Evolutionary conservation across 441 rosid genomes (phyloP).

Genomic region (Populus hybrid): DNA sequence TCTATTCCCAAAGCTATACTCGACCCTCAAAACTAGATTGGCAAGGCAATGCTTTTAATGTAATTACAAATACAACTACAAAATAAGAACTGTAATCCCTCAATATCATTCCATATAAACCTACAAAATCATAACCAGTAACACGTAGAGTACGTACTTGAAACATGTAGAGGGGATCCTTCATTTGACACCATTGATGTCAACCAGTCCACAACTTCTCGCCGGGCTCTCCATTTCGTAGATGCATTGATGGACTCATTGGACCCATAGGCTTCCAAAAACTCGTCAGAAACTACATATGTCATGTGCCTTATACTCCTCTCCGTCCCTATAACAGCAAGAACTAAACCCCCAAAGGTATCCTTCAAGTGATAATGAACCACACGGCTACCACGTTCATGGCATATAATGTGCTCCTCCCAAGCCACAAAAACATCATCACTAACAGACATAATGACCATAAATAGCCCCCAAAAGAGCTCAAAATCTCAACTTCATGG

Average conservation of each 20-base stretch:
- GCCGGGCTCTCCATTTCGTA: conserved; percentile 91
- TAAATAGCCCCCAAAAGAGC: conserved; percentile 20
- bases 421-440: conserved; percentile 73
- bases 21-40: background rate
- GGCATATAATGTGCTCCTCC: conserved; percentile 92
- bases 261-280: conserved; percentile 65
- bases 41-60: background rate
- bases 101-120: background rate
- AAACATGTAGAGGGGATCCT: conserved; percentile 45
- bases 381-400: conserved; percentile 91
- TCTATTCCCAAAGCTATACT: background rate
- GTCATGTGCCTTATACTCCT: conserved; percentile 98
- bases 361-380: conserved; percentile 92
- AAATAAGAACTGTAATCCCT: background rate
- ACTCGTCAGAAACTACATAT: conserved; percentile 93
- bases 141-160: background rate
- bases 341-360: conserved; percentile 66
- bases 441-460: conserved; percentile 52
- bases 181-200: conserved; percentile 89
- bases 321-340: conserved; percentile 92
- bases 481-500: conserved; percentile 5
- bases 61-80: background rate
- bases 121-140: background rate
- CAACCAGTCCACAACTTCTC: conserved; percentile 99
- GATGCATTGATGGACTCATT: conserved; percentile 74